phyloP scores from a whole-genome alignment of 495 filamentous ascomycete genomes.

The Eremomyces bilateralis region DNA sequence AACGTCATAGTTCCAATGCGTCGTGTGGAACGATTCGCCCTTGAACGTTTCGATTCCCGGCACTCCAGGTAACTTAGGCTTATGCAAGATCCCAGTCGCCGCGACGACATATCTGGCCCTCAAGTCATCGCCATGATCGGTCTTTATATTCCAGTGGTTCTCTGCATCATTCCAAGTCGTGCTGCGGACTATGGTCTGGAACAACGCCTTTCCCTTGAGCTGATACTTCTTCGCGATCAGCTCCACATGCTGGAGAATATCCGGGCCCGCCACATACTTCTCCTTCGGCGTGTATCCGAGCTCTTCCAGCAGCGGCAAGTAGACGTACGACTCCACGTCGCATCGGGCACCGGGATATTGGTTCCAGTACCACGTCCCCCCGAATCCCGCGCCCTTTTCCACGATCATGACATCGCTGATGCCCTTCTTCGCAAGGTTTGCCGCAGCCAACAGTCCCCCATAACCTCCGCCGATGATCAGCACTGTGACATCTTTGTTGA shows the following conservation, averaged over 20 bases:
- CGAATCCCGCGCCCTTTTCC: slow-evolving; percentile 13
- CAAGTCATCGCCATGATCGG: neutral
- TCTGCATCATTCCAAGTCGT: slow-evolving; percentile 5
- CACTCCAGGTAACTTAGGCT: slow-evolving; percentile 1
- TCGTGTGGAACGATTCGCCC: slow-evolving; percentile 2
- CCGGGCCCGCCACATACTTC: slow-evolving; percentile 9
- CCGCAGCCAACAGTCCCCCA: slow-evolving; percentile 5
- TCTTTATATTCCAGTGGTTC: slow-evolving; percentile 3
- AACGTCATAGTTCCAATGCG: slow-evolving; percentile 4
- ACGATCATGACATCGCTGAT: slow-evolving; percentile 8
- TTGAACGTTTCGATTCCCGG: slow-evolving; percentile 5
- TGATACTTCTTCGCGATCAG: slow-evolving; percentile 5
- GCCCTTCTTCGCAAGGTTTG: slow-evolving; percentile 4
- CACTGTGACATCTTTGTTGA: slow-evolving; percentile 5
- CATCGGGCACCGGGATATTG: slow-evolving; percentile 7
- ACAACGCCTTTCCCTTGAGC: slow-evolving; percentile 4
- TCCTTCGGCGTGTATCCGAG: slow-evolving; percentile 12
- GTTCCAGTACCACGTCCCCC: slow-evolving; percentile 9
- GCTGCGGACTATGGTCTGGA: slow-evolving; percentile 4
- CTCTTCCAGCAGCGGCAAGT: slow-evolving; percentile 14
- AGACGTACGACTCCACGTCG: slow-evolving; percentile 18
- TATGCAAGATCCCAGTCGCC: slow-evolving; percentile 3
- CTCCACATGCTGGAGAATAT: slow-evolving; percentile 4
- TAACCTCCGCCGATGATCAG: slow-evolving; percentile 8
- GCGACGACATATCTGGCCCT: slow-evolving; percentile 3